Base-by-base conservation (phyloP, 805 yeast species). In the Kuraishia floccosa region DNA sequence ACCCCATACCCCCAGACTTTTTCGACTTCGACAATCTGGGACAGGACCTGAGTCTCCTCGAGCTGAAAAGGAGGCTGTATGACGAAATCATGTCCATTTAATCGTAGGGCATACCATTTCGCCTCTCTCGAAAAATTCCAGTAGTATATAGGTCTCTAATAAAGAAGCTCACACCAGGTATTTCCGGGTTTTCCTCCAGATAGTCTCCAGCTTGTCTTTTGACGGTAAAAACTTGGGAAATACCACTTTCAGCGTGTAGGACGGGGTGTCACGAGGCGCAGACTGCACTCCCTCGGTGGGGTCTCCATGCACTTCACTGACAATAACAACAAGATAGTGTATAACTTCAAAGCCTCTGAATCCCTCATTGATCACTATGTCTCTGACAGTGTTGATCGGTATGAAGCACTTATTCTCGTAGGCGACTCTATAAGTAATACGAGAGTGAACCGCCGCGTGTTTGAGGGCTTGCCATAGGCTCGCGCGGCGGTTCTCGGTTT, bases 311-410 rank as follows among this genome's bases (percentile, higher is more conserved):
- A 19, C 22, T 10, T 57, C 60, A 31, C 63, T 63, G 12, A 75
- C 65, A 22, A 80, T 54, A 4, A 80, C 56, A 25, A 77, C 72
- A 47, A 82, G 53, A 44, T 80, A 76, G 47, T 65, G 76, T 3
- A 76, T 58, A 7, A 80, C 84, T 38, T 75, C 76, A 38, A 73
- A 68, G 5, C 78, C 78, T 33, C 62, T 62, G 46, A 83, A 81
- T 0, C 82, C 87, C 49, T 83, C 94, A 46, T 80, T 80, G 17
- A 83, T 74, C 0, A 79, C 68, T 8, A 82, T 49, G 47, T 81
- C 89, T 4, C 68, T 63, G 31, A 82, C 63, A 27, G 59, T 58
- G 28, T 65, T 68, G 24, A 62, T 52, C 0, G 86, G 78, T 8
- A 78, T 63, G 46, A 82, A 78, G 17, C 54, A 44, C 12, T 26